These are phyloP conservation scores for Citrus medica DNA, from an alignment of 345 rosid genomes.

Conservation along the genomic window DNA sequence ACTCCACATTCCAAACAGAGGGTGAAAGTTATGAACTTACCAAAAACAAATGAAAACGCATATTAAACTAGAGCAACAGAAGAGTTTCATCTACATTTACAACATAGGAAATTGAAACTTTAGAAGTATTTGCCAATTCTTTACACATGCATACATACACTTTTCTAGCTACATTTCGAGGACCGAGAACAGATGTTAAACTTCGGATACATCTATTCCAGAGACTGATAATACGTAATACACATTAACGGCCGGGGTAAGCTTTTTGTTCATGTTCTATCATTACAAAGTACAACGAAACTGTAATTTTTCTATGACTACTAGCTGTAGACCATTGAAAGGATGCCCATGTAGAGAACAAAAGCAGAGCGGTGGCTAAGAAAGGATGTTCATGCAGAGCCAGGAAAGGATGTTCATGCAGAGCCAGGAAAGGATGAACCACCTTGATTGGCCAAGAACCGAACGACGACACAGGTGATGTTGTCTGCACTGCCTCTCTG, in stretches of 20 bases:
- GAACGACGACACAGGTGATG: slow-evolving; percentile 92
- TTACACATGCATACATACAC: slow-evolving; percentile 32
- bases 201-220: slow-evolving; percentile 19
- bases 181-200: slow-evolving; percentile 20
- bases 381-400: slow-evolving; percentile 20
- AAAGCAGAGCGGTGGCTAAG: not conserved
- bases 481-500: slow-evolving; percentile 98
- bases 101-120: slow-evolving; percentile 16
- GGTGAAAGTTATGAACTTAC: not conserved
- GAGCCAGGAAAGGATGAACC: slow-evolving; percentile 33
- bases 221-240: slow-evolving; percentile 15
- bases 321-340: slow-evolving; percentile 9
- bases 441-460: slow-evolving; percentile 60
- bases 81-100: slow-evolving; percentile 31
- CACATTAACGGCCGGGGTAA: slow-evolving; percentile 7
- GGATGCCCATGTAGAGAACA: slow-evolving; percentile 7
- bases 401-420: slow-evolving; percentile 15
- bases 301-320: slow-evolving; percentile 16
- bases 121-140: slow-evolving; percentile 2
- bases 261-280: slow-evolving; percentile 3
- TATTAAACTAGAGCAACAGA: not conserved
- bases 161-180: slow-evolving; percentile 23
- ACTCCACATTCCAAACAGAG: not conserved
- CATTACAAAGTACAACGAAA: slow-evolving; percentile 7
- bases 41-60: not conserved